Evolutionary conservation across 2,329 filamentous ascomycete genomes (phyloP).

Genomic region (Ploettnerulaceae sp.): DNA sequence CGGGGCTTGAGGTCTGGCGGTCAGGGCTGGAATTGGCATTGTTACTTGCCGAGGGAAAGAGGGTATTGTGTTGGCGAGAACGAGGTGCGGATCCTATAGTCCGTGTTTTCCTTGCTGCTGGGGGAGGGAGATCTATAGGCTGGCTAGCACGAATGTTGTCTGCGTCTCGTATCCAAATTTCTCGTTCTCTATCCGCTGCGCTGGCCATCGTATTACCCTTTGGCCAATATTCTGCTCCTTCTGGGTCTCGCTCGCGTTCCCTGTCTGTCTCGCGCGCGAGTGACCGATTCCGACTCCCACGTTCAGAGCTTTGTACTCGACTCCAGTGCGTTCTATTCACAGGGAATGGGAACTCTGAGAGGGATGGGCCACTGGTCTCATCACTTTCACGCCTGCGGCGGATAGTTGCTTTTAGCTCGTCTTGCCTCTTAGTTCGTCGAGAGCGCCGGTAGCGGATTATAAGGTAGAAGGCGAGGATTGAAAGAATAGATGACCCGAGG

Average conservation of each 20-base stretch:
- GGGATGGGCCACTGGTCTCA: conserved; percentile 3
- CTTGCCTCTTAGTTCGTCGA: conserved; percentile 8
- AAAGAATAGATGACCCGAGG: conserved; percentile 24
- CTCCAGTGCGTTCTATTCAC: conserved; percentile 11
- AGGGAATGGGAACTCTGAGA: conserved; percentile 17
- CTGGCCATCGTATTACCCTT: not conserved
- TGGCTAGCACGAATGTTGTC: not conserved
- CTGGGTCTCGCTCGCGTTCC: not conserved
- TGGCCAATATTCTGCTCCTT: conserved; percentile 1
- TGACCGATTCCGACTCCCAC: not conserved
- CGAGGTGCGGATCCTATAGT: not conserved
- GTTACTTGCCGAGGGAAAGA: not conserved
- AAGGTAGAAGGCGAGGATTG: conserved; percentile 17
- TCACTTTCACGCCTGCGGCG: conserved; percentile 3
- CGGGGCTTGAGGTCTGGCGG: not conserved
- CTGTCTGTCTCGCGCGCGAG: not conserved
- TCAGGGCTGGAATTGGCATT: not conserved
- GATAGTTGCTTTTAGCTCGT: conserved; percentile 15
- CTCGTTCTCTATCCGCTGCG: not conserved
- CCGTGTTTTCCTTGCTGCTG: not conserved
- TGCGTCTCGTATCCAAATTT: conserved; percentile 1
- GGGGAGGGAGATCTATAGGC: not conserved
- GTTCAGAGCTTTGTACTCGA: not conserved
- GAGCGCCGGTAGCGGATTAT: conserved; percentile 11
- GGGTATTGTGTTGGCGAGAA: not conserved